Percentiles rank a stretch among this genome's conserved stretches.
phyloP scores from a whole-genome alignment of 1,284 basidiomycete genomes.

The Dichomitus squalens region DNA sequence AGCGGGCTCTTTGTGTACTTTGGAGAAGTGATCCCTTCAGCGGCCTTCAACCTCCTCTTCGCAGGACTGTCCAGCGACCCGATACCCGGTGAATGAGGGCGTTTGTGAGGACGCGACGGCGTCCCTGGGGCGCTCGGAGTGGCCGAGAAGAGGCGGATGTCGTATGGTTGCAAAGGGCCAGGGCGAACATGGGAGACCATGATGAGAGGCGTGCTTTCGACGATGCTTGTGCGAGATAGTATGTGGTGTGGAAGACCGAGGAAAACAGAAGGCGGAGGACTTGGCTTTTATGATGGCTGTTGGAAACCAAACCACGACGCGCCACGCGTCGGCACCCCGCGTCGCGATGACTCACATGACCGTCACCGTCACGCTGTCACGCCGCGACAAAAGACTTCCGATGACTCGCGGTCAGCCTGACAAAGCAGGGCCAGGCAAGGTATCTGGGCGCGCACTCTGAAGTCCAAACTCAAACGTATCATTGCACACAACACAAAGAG shows the following conservation, averaged over 20 bases:
- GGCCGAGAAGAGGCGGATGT: slow-evolving; percentile 53
- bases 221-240: slow-evolving; percentile 4
- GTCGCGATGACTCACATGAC: slow-evolving; percentile 13
- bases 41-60: slow-evolving; percentile 68
- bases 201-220: slow-evolving; percentile 1
- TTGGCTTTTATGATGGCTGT: slow-evolving; percentile 22
- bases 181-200: slow-evolving; percentile 13
- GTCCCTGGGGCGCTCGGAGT: slow-evolving; percentile 13
- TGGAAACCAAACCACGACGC: slow-evolving; percentile 22
- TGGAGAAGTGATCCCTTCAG: slow-evolving; percentile 51
- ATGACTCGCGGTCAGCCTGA: slow-evolving; percentile 4
- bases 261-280: background rate
- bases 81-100: slow-evolving; percentile 54
- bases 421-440: background rate
- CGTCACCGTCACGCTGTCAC: slow-evolving; percentile 14
- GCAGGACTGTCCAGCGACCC: slow-evolving; percentile 56
- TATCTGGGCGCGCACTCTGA: background rate
- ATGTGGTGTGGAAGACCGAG: slow-evolving; percentile 10
- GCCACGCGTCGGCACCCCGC: slow-evolving; percentile 13
- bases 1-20: slow-evolving; percentile 41
- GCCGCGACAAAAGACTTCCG: slow-evolving; percentile 1
- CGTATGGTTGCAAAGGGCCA: slow-evolving; percentile 38
- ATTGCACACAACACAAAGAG: slow-evolving; percentile 20
- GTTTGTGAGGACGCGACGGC: slow-evolving; percentile 43
- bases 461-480: slow-evolving; percentile 13